Evolutionary conservation across 345 rosid species (phyloP), one percentile per base, ranked within the genome.

Genomic region (Aquilaria yunnanensis): DNA sequence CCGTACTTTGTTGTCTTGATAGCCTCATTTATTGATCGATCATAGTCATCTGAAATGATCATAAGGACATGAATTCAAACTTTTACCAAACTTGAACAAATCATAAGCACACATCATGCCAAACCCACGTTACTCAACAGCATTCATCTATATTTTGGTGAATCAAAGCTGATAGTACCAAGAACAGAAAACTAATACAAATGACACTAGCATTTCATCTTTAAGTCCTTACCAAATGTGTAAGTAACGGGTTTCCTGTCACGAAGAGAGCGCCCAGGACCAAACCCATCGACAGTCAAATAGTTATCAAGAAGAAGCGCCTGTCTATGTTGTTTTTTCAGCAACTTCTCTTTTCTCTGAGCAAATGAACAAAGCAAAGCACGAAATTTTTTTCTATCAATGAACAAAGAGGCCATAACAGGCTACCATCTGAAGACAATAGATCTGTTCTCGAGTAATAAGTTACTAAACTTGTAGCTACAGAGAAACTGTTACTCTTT

Each of bases 1-100:
- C 30, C 83, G 14, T 87, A 95, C 98, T 89, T 91, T 62, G 97
- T 89, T 80, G 85, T 81, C 75, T 91, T 89, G 78, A 95, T 89
- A 67, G 99, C 99, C 80, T 95, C 99, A 48, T 81, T 95, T 79
- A 95, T 95, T 34, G 99, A 91, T 69, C 88, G 87, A 67, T 95
- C 99, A 77, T 87, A 95, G 79, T 89, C 99, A 85, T 95, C 99
- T 95, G 94, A 89, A 80, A 72, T 37, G 65, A 76, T 41, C 32
- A 69, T 50, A 47, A 55, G 47, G 49, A 65, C 32, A 12, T 8
- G 29, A 47, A 57, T 65, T 47, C 33, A 23, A 16, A n/a, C 50
- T 7, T 1, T 16, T 10, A 14, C 6, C 6, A 6, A 7, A 13
- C n/a, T 33, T 13, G 32, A n/a, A 56, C 12, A 12, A 3, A 9